A percentile compares a stretch with the other conserved stretches of the same genome.
These are phyloP conservation scores for Aspergillus ellipticus DNA, from an alignment of 495 filamentous ascomycete species.

Conservation along the genomic window DNA sequence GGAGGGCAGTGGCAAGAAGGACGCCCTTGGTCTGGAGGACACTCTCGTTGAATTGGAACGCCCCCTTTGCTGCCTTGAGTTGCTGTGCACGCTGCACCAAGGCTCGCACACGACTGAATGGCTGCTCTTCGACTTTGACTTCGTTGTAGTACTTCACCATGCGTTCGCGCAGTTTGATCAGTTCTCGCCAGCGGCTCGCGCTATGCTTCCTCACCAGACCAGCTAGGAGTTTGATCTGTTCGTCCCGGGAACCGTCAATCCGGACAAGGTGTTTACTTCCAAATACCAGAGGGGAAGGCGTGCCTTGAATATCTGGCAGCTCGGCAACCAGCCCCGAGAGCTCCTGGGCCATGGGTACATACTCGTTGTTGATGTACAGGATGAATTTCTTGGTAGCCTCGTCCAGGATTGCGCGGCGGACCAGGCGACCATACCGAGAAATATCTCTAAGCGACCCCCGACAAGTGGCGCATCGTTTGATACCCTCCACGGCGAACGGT, in stretches of 20 bases:
- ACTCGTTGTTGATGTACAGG: conserved; percentile 42
- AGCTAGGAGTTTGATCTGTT: conserved; percentile 13
- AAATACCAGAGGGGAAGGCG: conserved; percentile 14
- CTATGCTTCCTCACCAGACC: neutral
- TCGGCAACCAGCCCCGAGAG: conserved; percentile 23
- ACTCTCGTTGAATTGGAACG: conserved; percentile 45
- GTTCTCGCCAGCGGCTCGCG: conserved; percentile 34
- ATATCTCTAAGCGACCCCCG: conserved; percentile 58
- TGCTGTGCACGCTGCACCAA: conserved; percentile 52
- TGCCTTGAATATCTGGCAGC: conserved; percentile 17
- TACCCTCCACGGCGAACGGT: conserved; percentile 50
- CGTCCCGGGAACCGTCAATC: conserved; percentile 18
- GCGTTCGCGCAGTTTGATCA: conserved; percentile 35
- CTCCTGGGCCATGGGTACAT: conserved; percentile 43
- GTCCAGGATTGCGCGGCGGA: conserved; percentile 59
- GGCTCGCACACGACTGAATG: conserved; percentile 55
- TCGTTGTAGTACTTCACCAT: conserved; percentile 41
- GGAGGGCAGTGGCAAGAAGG: conserved; percentile 48
- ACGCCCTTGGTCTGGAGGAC: conserved; percentile 46
- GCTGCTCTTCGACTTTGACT: conserved; percentile 57
- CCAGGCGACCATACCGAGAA: conserved; percentile 62
- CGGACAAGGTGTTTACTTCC: neutral
- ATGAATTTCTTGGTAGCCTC: conserved; percentile 66
- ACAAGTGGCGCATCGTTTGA: conserved; percentile 60
- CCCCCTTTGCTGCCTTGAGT: conserved; percentile 29